These are phyloP conservation scores for Torulaspora globosa DNA, from an alignment of 1,139 yeast species.

Conservation along the genomic window DNA sequence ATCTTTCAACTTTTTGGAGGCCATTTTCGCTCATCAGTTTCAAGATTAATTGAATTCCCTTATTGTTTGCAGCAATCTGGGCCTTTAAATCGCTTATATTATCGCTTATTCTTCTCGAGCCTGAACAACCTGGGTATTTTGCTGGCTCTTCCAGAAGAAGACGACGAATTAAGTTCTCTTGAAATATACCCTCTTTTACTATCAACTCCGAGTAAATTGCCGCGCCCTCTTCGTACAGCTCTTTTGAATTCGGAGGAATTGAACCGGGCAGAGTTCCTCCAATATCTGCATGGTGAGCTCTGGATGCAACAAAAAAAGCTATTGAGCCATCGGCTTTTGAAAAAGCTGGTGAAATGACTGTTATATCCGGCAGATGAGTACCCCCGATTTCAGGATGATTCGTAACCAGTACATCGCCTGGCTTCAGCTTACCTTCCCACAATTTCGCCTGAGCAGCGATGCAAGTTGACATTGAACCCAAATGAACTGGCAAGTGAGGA, in stretches of 20 bases:
- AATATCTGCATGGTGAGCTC: constrained; percentile 53
- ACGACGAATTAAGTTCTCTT: constrained; percentile 40
- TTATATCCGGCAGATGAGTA: constrained; percentile 77
- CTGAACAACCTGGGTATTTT: constrained; percentile 44
- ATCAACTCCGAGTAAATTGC: constrained; percentile 44
- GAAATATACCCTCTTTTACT: constrained; percentile 41
- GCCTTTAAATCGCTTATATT: constrained; percentile 49
- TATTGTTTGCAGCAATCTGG: constrained; percentile 47
- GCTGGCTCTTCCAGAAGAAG: constrained; percentile 43
- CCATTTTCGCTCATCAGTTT: constrained; percentile 41
- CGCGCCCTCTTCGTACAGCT: constrained; percentile 48
- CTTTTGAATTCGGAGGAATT: constrained; percentile 47
- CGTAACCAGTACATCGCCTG: constrained; percentile 72
- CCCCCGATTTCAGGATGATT: constrained; percentile 83
- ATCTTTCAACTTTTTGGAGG: constrained; percentile 38
- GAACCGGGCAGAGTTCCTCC: constrained; percentile 50
- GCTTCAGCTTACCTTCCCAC: constrained; percentile 57
- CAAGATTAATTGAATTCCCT: constrained; percentile 43
- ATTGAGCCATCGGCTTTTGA: constrained; percentile 36
- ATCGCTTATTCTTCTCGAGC: constrained; percentile 46
- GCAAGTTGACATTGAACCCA: constrained; percentile 87
- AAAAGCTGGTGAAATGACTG: constrained; percentile 60
- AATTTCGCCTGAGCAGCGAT: constrained; percentile 60
- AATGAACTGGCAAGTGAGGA: constrained; percentile 82
- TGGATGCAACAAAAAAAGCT: constrained; percentile 45